These are phyloP conservation scores for Pilatotrama ljubarskyi DNA, from an alignment of 768 basidiomycete species.

Conservation along the genomic window DNA sequence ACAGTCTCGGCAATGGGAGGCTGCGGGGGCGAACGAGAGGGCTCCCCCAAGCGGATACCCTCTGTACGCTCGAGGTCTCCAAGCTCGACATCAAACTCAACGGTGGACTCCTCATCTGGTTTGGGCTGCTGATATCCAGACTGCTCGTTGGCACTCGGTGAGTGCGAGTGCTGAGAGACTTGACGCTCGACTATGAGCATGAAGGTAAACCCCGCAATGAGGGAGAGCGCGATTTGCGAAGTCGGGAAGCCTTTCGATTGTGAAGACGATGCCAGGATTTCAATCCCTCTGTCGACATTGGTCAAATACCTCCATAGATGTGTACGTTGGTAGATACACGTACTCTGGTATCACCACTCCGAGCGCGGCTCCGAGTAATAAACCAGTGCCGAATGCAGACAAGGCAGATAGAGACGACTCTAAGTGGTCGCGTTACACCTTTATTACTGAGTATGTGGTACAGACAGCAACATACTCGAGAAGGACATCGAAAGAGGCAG, in stretches of 20 bases:
- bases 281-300: slow-evolving; percentile 7
- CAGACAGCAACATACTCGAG: slow-evolving; percentile 48
- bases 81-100: slow-evolving; percentile 65
- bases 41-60: slow-evolving; percentile 21
- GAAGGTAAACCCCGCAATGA: slow-evolving; percentile 60
- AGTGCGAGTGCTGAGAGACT: slow-evolving; percentile 51
- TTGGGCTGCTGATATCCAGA: slow-evolving; percentile 28
- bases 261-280: background rate
- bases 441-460: background rate
- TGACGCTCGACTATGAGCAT: slow-evolving; percentile 74
- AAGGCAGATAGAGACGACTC: slow-evolving; percentile 46
- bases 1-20: slow-evolving; percentile 5
- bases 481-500: slow-evolving; percentile 74
- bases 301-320: background rate
- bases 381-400: slow-evolving; percentile 71
- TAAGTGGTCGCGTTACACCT: slow-evolving; percentile 13
- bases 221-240: slow-evolving; percentile 57
- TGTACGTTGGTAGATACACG: slow-evolving; percentile 33
- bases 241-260: slow-evolving; percentile 41
- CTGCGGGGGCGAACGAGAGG: background rate
- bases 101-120: slow-evolving; percentile 28
- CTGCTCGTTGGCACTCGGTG: slow-evolving; percentile 15
- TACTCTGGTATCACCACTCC: slow-evolving; percentile 94
- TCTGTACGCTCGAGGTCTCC: slow-evolving; percentile 54
- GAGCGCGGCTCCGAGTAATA: slow-evolving; percentile 86